phyloP scores from a whole-genome alignment of 345 rosid species.

The Nephelium lappaceum region DNA sequence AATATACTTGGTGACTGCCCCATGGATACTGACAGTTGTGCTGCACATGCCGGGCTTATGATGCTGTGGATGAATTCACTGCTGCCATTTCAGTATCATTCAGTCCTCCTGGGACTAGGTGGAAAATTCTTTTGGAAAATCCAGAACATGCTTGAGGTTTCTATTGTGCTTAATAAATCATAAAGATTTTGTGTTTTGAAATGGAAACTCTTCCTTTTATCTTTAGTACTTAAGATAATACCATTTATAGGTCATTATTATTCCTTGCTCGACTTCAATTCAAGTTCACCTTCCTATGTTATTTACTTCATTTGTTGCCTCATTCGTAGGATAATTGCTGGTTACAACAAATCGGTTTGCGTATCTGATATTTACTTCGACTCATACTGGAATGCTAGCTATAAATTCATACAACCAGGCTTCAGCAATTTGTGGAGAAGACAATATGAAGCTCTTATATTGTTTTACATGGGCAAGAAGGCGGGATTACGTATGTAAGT shows the following conservation, averaged over 20 bases:
- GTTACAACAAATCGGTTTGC: conserved; percentile 82
- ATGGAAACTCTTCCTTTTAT: not conserved
- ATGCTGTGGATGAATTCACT: conserved; percentile 88
- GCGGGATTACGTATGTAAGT: conserved; percentile 93
- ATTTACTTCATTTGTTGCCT: no score
- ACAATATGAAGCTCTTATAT: conserved; percentile 93
- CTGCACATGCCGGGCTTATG: conserved; percentile 94
- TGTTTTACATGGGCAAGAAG: conserved; percentile 94
- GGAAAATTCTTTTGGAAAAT: not conserved
- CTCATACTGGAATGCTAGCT: conserved; percentile 84
- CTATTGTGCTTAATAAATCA: not conserved
- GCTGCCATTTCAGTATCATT: conserved; percentile 89
- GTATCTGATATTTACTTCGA: conserved; percentile 82
- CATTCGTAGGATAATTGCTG: no score
- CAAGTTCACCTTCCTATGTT: no score
- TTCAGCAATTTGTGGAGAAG: conserved; percentile 86
- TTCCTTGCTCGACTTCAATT: not conserved
- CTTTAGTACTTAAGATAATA: not conserved
- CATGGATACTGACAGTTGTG: conserved; percentile 54
- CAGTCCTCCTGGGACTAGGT: conserved; percentile 81
- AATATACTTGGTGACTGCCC: conserved; percentile 13
- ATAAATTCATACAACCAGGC: conserved; percentile 88
- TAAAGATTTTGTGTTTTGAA: not conserved
- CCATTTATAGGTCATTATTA: no score
- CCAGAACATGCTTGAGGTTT: not conserved